Base-by-base conservation (phyloP, 1,284 basidiomycete species). In the Cystobasidium pallidum region DNA sequence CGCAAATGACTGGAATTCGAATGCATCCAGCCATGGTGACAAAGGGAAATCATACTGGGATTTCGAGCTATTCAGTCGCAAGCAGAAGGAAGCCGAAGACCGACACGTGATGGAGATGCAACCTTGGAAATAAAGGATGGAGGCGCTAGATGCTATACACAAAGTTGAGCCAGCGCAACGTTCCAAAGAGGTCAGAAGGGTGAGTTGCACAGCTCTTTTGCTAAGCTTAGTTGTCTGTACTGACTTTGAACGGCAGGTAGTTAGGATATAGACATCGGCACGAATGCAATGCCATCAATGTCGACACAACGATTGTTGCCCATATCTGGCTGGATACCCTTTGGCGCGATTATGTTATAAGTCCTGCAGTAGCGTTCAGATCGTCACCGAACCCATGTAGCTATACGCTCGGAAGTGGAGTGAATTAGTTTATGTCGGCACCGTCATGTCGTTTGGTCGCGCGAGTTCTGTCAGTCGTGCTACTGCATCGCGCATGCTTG, bases 11-110 rank as follows among this genome's bases (percentile, higher is more conserved):
- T 45, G 54, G 34, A 51, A 28, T 26, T 39, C 59, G 32, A 64
- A 63, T 28, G 58, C 61, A 15, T 71, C 68, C 17, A 59, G 41
- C 17, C 59, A 55, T 1, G 68, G 59, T 10, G 68, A 71, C 10
- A 34, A 13, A 17, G 13, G 1, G 8, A 49, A 71, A n/a, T 28
- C 28, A 8, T 47, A 54, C 11, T 71, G 59, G 59, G 51, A 36
- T 32, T 59, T 51, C 15, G 68, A 21, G 10, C 61, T 30, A 7
- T 71, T 71, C 51, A 63, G 39, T 32, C 13, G 36, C n/a, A 47
- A n/a, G 21, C 43, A 47, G 26, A 34, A n/a, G 4, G 61, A 45
- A 19, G 68, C 68, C 4, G 32, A 51, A 7, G 47, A 51, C 17
- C 26, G 59, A 32, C 68, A 71, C 30, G 36, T 26, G 10, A 32